Base-by-base conservation (phyloP, 768 basidiomycete species). In the Auricularia sp. region DNA sequence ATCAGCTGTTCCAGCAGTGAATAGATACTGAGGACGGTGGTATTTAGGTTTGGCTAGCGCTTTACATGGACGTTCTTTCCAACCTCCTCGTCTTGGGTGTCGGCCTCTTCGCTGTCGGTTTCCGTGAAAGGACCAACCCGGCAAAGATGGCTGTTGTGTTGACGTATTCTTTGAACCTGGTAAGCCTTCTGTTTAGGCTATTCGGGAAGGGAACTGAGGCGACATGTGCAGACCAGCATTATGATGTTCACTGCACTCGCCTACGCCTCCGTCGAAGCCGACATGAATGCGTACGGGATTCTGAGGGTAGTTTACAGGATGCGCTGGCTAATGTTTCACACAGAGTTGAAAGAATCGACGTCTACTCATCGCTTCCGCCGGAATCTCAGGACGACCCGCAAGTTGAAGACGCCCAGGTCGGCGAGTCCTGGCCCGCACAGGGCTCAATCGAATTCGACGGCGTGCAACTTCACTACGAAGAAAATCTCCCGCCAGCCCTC, bases 1-100 rank as follows among this genome's bases (percentile, higher is more conserved):
- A 18, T 51, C 29, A 29, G 29, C 29, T 29, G 29, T 29, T 29
- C 29, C 29, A 29, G 29, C 29, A 29, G 29, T 29, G 2, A 29
- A 29, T 29, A 3, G 29, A 29, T 51, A 51, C 47, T 51, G 21
- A 51, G 11, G 47, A 29, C 29, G 47, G 39, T 42, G 39, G 7
- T 18, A 51, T 51, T 8, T 1, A 51, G 47, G 14, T 16, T 54
- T 89, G 86, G 86, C 76, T 88, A 1, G 78, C 79, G 3, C 71
- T 87, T 7, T 78, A 88, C 13, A 78, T 91, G 1, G 88, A 90
- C 66, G 73, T 88, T 33, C 82, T 88, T 29, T 86, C 83, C 1
- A 87, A 88, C 69, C 66, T 85, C n/a, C 74, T 91, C 16, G 78
- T 90, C 35, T 77, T 90, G 24, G 86, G 87, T 1, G 88, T 92